Conservation (phyloP, 352 stramenopile genomes). For the Aphanomyces cochlioides region DNA sequence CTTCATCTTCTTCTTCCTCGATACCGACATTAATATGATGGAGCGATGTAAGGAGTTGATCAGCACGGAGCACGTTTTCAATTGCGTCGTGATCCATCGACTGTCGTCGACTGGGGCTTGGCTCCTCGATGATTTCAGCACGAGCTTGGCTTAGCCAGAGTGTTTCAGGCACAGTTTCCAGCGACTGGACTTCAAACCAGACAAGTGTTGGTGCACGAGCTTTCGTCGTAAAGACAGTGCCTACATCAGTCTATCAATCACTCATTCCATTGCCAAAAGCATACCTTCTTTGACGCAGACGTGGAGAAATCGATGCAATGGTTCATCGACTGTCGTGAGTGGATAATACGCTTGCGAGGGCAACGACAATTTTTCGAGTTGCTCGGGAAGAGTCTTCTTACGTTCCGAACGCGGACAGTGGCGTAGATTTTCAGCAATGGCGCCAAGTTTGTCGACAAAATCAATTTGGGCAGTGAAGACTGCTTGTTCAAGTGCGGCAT, state of each 20-base stretch:
- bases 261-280: too few species aligned
- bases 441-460: slow-evolving; percentile 70
- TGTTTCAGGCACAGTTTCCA: slow-evolving; percentile 32
- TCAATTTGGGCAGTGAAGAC: slow-evolving; percentile 66
- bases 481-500: slow-evolving; percentile 31
- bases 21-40: slow-evolving; percentile 19
- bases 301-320: slow-evolving; percentile 56
- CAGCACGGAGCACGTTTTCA: slow-evolving; percentile 14
- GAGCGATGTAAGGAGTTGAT: slow-evolving; percentile 6
- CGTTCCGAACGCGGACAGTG: slow-evolving; percentile 52
- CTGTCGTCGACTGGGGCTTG: neutral
- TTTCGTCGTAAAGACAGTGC: slow-evolving; percentile 85
- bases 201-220: slow-evolving; percentile 74
- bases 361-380: slow-evolving; percentile 56
- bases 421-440: slow-evolving; percentile 68
- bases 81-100: slow-evolving; percentile 22
- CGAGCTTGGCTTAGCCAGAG: slow-evolving; percentile 14
- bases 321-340: slow-evolving; percentile 59
- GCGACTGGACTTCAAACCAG: slow-evolving; percentile 76
- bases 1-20: slow-evolving; percentile 34
- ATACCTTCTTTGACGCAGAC: slow-evolving; percentile 56
- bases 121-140: neutral
- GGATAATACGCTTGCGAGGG: slow-evolving; percentile 63
- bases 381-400: slow-evolving; percentile 53
- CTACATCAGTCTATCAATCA: slow-evolving; percentile 17